phyloP scores from a whole-genome alignment of 768 basidiomycete genomes.

The Auricularia heimuer region DNA sequence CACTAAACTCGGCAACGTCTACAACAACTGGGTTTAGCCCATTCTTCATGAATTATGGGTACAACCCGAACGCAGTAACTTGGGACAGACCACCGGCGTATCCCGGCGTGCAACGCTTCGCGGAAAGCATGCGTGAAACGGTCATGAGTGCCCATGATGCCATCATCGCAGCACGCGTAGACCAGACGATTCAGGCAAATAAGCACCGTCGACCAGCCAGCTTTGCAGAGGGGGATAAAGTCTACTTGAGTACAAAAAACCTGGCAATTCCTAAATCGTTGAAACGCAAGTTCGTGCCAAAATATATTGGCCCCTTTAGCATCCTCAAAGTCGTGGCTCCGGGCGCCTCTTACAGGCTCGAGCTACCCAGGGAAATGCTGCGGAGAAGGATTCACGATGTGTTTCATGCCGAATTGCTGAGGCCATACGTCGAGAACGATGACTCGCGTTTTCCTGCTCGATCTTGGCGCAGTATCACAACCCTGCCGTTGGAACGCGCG shows the following conservation, averaged over 20 bases:
- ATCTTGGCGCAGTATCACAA: not conserved
- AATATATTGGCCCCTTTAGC: conserved; percentile 30
- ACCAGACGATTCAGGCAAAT: conserved; percentile 3
- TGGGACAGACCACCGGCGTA: too few species aligned
- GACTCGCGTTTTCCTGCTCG: too few species aligned
- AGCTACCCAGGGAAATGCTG: conserved; percentile 17
- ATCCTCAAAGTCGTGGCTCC: conserved; percentile 14
- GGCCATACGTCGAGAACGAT: conserved; percentile 16
- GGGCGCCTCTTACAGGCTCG: conserved; percentile 16
- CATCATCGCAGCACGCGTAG: conserved; percentile 2
- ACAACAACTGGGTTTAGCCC: conserved; percentile 27
- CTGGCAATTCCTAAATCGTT: conserved; percentile 24
- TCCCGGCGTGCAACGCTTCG: too few species aligned
- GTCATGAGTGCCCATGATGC: too few species aligned
- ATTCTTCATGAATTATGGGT: conserved; percentile 27
- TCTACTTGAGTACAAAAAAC: conserved; percentile 30
- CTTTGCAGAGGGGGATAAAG: conserved; percentile 20
- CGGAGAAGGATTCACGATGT: conserved; percentile 14
- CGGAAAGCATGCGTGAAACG: too few species aligned
- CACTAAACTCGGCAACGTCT: conserved; percentile 26
- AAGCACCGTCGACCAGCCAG: conserved; percentile 6
- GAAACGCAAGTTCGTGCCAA: conserved; percentile 27
- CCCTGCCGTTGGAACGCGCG: too few species aligned
- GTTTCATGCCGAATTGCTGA: conserved; percentile 28
- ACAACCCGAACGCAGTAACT: conserved; percentile 6